Percentiles rank a stretch among this genome's conserved stretches.
Evolutionary conservation across 2,329 filamentous ascomycete genomes (phyloP).

Genomic region (Talaromyces sp.): DNA sequence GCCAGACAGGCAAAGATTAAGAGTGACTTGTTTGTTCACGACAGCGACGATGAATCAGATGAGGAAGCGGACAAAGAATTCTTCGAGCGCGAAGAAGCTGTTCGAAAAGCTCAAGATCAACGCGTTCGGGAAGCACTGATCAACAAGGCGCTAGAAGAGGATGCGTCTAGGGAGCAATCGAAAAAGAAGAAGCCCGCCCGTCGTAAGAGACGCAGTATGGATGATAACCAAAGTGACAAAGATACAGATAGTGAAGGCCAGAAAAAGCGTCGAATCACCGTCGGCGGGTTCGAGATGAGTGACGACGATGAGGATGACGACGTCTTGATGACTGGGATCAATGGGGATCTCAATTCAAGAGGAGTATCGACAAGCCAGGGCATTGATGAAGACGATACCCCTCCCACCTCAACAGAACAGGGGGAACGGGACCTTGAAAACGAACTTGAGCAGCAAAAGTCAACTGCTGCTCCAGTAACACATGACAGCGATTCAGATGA

Average conservation of each 20-base stretch:
- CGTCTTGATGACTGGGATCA: slow-evolving; percentile 28
- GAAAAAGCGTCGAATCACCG: slow-evolving; percentile 30
- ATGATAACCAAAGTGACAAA: slow-evolving; percentile 21
- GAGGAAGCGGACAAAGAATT: slow-evolving; percentile 70
- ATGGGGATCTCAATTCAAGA: slow-evolving; percentile 19
- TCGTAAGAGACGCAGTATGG: slow-evolving; percentile 29
- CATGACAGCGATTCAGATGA: slow-evolving; percentile 32
- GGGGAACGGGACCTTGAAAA: slow-evolving; percentile 20
- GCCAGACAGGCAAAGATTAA: slow-evolving; percentile 79
- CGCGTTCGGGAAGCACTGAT: slow-evolving; percentile 50
- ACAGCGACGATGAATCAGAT: slow-evolving; percentile 87
- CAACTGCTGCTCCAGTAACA: slow-evolving; percentile 9
- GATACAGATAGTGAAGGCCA: slow-evolving; percentile 19
- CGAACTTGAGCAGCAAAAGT: slow-evolving; percentile 9
- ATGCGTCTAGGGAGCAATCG: slow-evolving; percentile 23
- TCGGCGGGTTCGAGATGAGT: slow-evolving; percentile 19
- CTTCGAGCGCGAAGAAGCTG: slow-evolving; percentile 69
- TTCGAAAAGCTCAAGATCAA: slow-evolving; percentile 56
- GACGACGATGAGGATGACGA: slow-evolving; percentile 29
- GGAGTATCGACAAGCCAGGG: slow-evolving; percentile 22
- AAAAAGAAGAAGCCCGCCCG: slow-evolving; percentile 11
- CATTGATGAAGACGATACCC: slow-evolving; percentile 21
- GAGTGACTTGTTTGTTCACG: slow-evolving; percentile 74
- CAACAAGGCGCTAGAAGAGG: slow-evolving; percentile 28
- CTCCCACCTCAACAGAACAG: slow-evolving; percentile 30